phyloP scores from a whole-genome alignment of 805 yeast genomes.

The Sugiyamaella floridensis region DNA sequence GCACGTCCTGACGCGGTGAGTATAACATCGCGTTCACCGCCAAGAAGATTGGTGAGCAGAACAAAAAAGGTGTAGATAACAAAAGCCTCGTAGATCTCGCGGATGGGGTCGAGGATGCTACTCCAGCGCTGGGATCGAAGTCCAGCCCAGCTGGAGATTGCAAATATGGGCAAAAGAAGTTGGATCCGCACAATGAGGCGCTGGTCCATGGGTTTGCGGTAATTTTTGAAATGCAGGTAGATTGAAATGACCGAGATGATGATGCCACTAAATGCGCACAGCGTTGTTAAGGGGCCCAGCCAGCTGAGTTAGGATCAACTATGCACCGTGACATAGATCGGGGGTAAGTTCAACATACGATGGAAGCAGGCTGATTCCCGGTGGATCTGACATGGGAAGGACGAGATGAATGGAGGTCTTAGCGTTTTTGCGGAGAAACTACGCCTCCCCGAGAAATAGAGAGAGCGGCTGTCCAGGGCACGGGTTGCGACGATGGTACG shows the following conservation, averaged over 20 bases:
- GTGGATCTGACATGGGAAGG: neutral
- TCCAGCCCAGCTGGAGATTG: constrained; percentile 59
- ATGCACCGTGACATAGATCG: neutral
- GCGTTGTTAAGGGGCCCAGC: constrained; percentile 5
- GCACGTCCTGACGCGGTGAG: constrained; percentile 60
- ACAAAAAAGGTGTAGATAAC: constrained; percentile 91
- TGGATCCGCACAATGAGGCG: constrained; percentile 76
- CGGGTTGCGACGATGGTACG: too few relatives aligned
- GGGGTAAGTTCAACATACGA: neutral
- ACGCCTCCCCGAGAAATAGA: too few relatives aligned
- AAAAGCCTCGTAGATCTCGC: constrained; percentile 93
- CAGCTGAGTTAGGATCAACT: constrained; percentile 2
- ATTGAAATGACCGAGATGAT: constrained; percentile 42
- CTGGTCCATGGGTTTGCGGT: constrained; percentile 85
- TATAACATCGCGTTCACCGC: constrained; percentile 86
- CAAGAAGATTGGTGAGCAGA: constrained; percentile 71
- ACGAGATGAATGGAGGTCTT: neutral
- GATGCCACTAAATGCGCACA: constrained; percentile 30
- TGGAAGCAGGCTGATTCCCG: neutral
- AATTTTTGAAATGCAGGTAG: constrained; percentile 53
- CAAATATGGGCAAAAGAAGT: constrained; percentile 73
- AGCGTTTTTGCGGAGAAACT: too few relatives aligned
- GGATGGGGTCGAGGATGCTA: constrained; percentile 57
- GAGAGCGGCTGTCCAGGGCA: too few relatives aligned
- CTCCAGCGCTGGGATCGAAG: constrained; percentile 42